Evolutionary conservation across 768 basidiomycete genomes (phyloP).

Genomic region (Naematelia aurantialba): DNA sequence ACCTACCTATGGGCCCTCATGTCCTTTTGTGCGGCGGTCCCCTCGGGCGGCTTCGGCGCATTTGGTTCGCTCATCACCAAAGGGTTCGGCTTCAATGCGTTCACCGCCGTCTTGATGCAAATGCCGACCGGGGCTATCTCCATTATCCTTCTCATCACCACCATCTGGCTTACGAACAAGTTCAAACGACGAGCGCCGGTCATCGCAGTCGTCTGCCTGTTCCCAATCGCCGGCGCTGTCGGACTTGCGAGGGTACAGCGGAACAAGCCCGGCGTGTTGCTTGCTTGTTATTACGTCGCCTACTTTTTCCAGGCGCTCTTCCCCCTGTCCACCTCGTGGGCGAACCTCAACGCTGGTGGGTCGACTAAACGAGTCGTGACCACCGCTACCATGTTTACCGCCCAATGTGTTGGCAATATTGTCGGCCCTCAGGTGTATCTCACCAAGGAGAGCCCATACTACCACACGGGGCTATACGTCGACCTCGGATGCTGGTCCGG

Average conservation of each 20-base stretch:
- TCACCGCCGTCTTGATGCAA: conserved; percentile 37
- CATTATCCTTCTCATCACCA: conserved; percentile 22
- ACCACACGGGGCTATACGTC: conserved; percentile 46
- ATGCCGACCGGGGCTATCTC: conserved; percentile 36
- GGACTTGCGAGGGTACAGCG: conserved; percentile 30
- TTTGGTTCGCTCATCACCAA: conserved; percentile 40
- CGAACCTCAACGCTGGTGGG: conserved; percentile 41
- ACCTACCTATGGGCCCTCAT: conserved; percentile 40
- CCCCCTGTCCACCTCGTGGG: conserved; percentile 31
- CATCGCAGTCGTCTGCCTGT: conserved; percentile 10
- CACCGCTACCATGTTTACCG: conserved; percentile 32
- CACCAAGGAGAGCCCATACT: conserved; percentile 32
- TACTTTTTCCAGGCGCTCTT: too few species aligned
- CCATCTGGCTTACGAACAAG: conserved; percentile 36
- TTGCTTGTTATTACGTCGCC: too few species aligned
- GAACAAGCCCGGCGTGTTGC: conserved; percentile 24
- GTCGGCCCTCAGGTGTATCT: conserved; percentile 47
- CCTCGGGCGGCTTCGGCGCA: conserved; percentile 37
- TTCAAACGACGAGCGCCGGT: conserved; percentile 36
- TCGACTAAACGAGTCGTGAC: conserved; percentile 43
- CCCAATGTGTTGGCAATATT: conserved; percentile 28
- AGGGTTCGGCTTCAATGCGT: conserved; percentile 31
- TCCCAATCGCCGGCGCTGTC: conserved; percentile 37
- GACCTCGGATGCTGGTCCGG: conserved; percentile 46
- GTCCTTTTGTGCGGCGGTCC: conserved; percentile 35